phyloP scores from a whole-genome alignment of 768 basidiomycete species.

The Cystobasidium onofrii region DNA sequence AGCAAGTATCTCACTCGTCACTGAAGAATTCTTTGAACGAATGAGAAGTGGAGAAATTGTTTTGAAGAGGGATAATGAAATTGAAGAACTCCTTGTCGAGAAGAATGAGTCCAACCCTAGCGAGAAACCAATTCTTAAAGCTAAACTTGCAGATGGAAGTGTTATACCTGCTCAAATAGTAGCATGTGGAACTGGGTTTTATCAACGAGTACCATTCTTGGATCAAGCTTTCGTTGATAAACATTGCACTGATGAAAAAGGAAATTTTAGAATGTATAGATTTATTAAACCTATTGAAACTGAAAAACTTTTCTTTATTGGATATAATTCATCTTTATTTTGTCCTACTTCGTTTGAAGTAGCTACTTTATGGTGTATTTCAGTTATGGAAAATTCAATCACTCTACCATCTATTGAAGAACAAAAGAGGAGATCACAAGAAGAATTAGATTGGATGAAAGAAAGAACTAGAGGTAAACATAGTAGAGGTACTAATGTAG shows the following conservation, averaged over 20 bases:
- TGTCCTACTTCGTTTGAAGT: constrained; percentile 26
- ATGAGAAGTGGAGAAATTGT: not conserved
- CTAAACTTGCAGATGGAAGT: constrained; percentile 5
- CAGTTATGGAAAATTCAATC: constrained; percentile 14
- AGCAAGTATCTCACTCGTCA: constrained; percentile 25
- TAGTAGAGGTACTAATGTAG: constrained; percentile 21
- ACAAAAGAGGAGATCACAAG: not conserved
- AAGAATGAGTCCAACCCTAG: not conserved
- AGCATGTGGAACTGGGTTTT: constrained; percentile 23
- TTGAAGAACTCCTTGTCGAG: not conserved
- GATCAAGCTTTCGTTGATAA: not conserved
- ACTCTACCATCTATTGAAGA: constrained; percentile 1
- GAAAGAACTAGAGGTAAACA: constrained; percentile 27
- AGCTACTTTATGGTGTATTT: constrained; percentile 18
- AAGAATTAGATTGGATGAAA: constrained; percentile 26
- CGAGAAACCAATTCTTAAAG: not conserved
- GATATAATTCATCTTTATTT: constrained; percentile 14
- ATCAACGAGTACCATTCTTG: constrained; percentile 27
- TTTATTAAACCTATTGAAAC: constrained; percentile 20
- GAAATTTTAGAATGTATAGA: constrained; percentile 15
- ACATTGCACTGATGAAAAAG: not conserved
- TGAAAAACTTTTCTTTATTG: constrained; percentile 28
- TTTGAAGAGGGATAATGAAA: constrained; percentile 23
- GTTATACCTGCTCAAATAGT: constrained; percentile 22
- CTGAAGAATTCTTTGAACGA: constrained; percentile 15